phyloP scores from a whole-genome alignment of 2,329 filamentous ascomycete species.

The Stagonosporopsis cucurbitacearum region DNA sequence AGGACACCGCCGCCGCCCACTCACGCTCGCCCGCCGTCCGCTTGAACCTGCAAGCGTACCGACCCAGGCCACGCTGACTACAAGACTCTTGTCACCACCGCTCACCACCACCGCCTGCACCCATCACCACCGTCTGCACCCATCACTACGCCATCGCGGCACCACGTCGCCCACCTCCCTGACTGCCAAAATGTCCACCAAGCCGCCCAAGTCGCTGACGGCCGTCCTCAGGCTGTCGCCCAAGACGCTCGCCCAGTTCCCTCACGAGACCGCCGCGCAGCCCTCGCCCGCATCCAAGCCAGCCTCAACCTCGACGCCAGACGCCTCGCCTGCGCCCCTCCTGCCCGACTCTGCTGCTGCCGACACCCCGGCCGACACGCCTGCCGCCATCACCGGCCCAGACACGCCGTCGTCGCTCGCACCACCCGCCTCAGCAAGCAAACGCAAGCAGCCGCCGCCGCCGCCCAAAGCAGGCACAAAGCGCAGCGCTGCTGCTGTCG shows the following conservation, averaged over 20 bases:
- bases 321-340: conserved; percentile 42
- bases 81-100: neutral
- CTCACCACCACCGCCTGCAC: conserved; percentile 9
- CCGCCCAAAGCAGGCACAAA: conserved; percentile 71
- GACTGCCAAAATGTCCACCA: conserved; percentile 44
- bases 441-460: conserved; percentile 82
- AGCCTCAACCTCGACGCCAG: conserved; percentile 47
- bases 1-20: neutral
- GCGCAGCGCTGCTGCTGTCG: conserved; percentile 61
- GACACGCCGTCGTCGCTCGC: conserved; percentile 51
- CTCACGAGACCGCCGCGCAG: conserved; percentile 34
- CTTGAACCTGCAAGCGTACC: conserved; percentile 14
- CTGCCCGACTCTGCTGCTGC: conserved; percentile 46
- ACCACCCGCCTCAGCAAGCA: conserved; percentile 62
- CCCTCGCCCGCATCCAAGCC: conserved; percentile 43
- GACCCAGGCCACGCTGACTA: conserved; percentile 22
- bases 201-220: conserved; percentile 41
- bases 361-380: conserved; percentile 52
- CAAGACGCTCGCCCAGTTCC: conserved; percentile 38
- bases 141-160: conserved; percentile 26
- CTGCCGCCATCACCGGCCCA: conserved; percentile 40
- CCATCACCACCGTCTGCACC: conserved; percentile 21
- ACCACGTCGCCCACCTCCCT: conserved; percentile 30
- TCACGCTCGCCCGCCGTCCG: conserved; percentile 4
- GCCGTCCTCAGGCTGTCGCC: conserved; percentile 45